Evolutionary conservation across 2,329 filamentous ascomycete species (phyloP).

Genomic region (Lasiodiplodia sp.): DNA sequence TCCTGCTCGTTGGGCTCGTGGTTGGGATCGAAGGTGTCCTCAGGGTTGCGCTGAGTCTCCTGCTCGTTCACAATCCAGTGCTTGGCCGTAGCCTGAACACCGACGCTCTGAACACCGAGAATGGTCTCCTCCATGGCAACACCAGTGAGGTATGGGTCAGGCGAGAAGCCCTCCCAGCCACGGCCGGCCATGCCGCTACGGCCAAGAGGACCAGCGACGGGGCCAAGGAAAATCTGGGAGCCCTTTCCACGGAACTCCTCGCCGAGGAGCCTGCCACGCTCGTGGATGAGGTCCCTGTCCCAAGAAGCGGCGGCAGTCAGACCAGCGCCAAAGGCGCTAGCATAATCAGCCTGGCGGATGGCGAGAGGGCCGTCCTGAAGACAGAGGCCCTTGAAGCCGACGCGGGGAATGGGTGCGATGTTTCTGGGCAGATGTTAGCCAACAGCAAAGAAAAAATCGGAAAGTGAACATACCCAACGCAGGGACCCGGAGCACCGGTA

Average conservation of each 20-base stretch:
- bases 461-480: slow-evolving; percentile 38
- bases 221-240: slow-evolving; percentile 52
- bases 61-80: slow-evolving; percentile 72
- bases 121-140: slow-evolving; percentile 53
- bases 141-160: slow-evolving; percentile 58
- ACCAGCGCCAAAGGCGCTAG: slow-evolving; percentile 48
- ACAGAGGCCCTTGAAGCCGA: slow-evolving; percentile 51
- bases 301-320: slow-evolving; percentile 50
- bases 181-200: slow-evolving; percentile 52
- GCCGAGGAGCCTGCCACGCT: slow-evolving; percentile 44
- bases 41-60: slow-evolving; percentile 61
- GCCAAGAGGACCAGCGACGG: slow-evolving; percentile 54
- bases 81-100: slow-evolving; percentile 53
- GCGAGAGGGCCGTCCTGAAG: slow-evolving; percentile 50
- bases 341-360: slow-evolving; percentile 33
- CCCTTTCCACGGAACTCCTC: slow-evolving; percentile 45
- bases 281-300: slow-evolving; percentile 45
- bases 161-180: slow-evolving; percentile 59
- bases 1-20: slow-evolving; percentile 40
- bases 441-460: neutral
- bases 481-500: slow-evolving; percentile 45
- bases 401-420: slow-evolving; percentile 45
- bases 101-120: slow-evolving; percentile 53
- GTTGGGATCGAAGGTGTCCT: slow-evolving; percentile 59
- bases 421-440: slow-evolving; percentile 32